A percentile compares a stretch with the other conserved stretches of the same genome.
Conservation (phyloP, 2,329 filamentous ascomycete species). For the Sclerotinia glacialis region DNA sequence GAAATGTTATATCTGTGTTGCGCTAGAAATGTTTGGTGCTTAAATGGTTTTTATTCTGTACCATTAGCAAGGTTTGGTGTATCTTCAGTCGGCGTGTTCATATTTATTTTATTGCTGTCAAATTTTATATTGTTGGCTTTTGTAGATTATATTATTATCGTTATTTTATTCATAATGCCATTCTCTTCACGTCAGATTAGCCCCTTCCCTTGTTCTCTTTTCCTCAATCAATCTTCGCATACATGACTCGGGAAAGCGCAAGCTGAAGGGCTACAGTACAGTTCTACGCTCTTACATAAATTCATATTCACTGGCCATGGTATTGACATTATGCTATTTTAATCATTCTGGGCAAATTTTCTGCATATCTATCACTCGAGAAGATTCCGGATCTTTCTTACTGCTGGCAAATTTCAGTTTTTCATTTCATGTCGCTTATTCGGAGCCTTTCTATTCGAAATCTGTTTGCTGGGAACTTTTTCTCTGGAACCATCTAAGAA, state of each 20-base stretch:
- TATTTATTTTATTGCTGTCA: too few species aligned
- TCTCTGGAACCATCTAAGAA: too few species aligned
- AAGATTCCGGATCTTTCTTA: too few species aligned
- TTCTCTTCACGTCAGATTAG: background rate
- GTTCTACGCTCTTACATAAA: background rate
- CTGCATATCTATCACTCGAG: background rate
- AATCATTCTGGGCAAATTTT: background rate
- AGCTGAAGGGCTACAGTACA: background rate
- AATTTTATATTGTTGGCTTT: background rate
- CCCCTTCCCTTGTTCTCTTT: background rate
- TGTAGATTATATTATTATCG: background rate
- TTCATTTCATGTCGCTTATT: background rate
- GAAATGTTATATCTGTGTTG: background rate
- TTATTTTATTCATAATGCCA: background rate
- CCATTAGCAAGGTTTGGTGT: too few species aligned
- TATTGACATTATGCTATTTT: background rate
- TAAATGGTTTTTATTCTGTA: background rate
- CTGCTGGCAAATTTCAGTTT: too few species aligned
- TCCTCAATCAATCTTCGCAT: background rate
- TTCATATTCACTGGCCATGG: background rate
- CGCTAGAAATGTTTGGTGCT: background rate
- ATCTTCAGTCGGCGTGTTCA: too few species aligned
- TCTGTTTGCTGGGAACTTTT: background rate
- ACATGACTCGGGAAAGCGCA: background rate
- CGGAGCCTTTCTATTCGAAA: background rate